Evolutionary conservation across 352 stramenopile genomes (phyloP), one percentile per base, ranked within the genome.

Genomic region (Phytophthora pinifolia): DNA sequence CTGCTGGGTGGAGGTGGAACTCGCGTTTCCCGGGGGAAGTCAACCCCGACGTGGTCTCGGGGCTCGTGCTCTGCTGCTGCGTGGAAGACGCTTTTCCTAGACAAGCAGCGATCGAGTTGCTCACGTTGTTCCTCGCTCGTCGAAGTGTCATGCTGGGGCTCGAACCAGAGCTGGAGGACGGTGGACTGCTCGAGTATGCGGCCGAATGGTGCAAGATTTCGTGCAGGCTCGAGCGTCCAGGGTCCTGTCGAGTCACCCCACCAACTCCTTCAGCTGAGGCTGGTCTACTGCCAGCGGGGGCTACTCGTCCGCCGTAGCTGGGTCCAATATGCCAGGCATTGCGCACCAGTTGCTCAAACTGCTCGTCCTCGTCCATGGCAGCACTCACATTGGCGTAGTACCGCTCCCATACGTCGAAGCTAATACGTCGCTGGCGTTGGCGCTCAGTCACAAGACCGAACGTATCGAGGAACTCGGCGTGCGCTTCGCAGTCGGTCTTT

Each of bases 321-420:
- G 77, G 70, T 3, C 65, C 75, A 30, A 93, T 69, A 45, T 88
- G 75, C 78, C 78, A 88, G 4, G 78, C 79, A 52, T 96, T 97
- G 50, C 86, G 83, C 63, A 97, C 89, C 83, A 97, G 94, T 38
- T 93, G 66, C 69, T 96, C 88, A 54, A 97, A 98, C 54, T 97
- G 96, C 32, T 97, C 86, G 59, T 97, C 91, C 66, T 94, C 79
- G 43, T 97, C 87, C 50, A 97, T 92, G 31, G 64, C 75, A 15
- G 83, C 83, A 27, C 81, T 93, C 22, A 97, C 70, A 58, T 96
- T 96, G 4, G 72, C 64, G 67, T 98, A 98, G 69, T 97, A 98
- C 18, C 84, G 72, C 32, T 77, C 74, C 79, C 79, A 92, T 10
- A 83, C 71, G 13, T 82, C 71, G 17, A 81, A 78, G 17, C 62